Evolutionary conservation across 805 yeast species (phyloP), one percentile per base, ranked within the genome.

Genomic region (Yarrowia alimentaria): DNA sequence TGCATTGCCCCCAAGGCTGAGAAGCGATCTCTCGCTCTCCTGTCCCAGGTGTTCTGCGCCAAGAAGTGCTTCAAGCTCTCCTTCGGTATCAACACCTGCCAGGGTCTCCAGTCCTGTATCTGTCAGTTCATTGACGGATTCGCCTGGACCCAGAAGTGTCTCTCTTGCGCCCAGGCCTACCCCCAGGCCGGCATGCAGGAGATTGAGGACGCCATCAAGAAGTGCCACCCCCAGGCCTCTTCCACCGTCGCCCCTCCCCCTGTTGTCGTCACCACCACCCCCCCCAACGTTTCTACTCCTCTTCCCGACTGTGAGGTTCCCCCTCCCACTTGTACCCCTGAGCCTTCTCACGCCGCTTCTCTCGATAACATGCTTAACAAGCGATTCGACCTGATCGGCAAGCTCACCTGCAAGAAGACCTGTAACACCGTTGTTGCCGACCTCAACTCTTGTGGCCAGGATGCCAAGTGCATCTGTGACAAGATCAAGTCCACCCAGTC

Each of bases 91-190:
- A 8, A 35, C 25, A 35, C 42, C 21, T 35, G 42, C 11, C 42
- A 35, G 42, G 42, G 42, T n/a, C 42, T 35, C n/a, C 6, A 24
- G 30, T 35, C 42, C 21, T 35, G 42, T 30, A 30, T 24, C 30
- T 35, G 42, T 24, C 42, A 35, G 42, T 35, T 35, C 42, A 29
- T 35, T 24, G 42, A 35, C 30, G 42, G 42, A 9, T 35, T 35
- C 42, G 42, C 30, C 30, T 35, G 42, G 42, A 35, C 42, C 42
- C 42, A 35, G 42, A 35, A 35, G 42, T 35, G 42, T 35, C 42
- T 35, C 21, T 35, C 42, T 24, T 35, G 42, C 9, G 14, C 42
- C 17, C 42, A 35, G 42, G 42, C 42, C 6, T 35, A 35, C 42
- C 42, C 42, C 30, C 42, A 35, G 42, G 16, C 22, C 42, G 42